phyloP scores from a whole-genome alignment of 1,139 yeast genomes.

The Schwanniomyces etchellsii region DNA sequence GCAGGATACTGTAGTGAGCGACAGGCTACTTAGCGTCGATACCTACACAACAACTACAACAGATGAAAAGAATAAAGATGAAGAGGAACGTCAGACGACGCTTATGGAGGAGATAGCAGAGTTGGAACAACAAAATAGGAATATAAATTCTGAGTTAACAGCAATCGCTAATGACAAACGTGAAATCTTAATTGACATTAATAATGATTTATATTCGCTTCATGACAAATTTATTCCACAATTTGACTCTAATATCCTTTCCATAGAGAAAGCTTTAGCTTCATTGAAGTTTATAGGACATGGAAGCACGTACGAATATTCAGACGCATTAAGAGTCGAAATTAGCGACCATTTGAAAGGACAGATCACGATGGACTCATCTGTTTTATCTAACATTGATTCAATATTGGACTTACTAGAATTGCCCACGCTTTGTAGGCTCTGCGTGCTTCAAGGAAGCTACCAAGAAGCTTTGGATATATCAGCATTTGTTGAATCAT shows the following conservation, averaged over 20 bases:
- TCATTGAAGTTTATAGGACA: slow-evolving; percentile 7
- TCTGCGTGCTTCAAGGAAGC: slow-evolving; percentile 83
- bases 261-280: slow-evolving; percentile 12
- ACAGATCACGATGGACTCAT: slow-evolving; percentile 21
- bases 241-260: slow-evolving; percentile 17
- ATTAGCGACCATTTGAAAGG: slow-evolving; percentile 17
- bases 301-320: slow-evolving; percentile 1
- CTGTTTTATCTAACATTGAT: slow-evolving; percentile 59
- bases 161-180: slow-evolving; percentile 31
- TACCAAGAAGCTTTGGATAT: slow-evolving; percentile 86
- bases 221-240: slow-evolving; percentile 17
- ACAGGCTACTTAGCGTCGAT: slow-evolving; percentile 38
- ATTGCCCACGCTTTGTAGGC: slow-evolving; percentile 71
- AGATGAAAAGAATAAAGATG: slow-evolving; percentile 4
- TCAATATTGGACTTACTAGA: slow-evolving; percentile 74
- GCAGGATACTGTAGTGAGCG: slow-evolving; percentile 30
- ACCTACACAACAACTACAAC: slow-evolving; percentile 25
- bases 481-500: slow-evolving; percentile 62
- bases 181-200: slow-evolving; percentile 36
- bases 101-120: slow-evolving; percentile 44
- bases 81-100: slow-evolving; percentile 15
- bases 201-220: slow-evolving; percentile 24
- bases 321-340: slow-evolving; percentile 2
- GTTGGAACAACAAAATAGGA: slow-evolving; percentile 30
- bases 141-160: slow-evolving; percentile 26